Base-by-base conservation (phyloP, 1,284 basidiomycete species). In the Lignosus rhinocerotis region DNA sequence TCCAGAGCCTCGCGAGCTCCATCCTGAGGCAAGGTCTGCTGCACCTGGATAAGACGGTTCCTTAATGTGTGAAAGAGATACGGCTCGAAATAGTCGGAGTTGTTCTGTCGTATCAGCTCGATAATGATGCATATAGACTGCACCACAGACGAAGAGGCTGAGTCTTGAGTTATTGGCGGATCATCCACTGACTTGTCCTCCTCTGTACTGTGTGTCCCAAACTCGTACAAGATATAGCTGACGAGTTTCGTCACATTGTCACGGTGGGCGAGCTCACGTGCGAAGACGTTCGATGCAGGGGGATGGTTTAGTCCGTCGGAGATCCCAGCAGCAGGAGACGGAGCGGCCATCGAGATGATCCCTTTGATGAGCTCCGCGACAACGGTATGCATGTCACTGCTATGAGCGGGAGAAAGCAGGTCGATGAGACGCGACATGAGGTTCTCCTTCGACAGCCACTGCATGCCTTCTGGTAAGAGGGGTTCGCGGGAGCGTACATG, bases 31-130 rank as follows among this genome's bases (percentile, higher is more conserved):
- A 76, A 61, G 75, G 76, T 66, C 65, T 94, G 92, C 69, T 94
- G 92, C 6, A 94, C 83, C 58, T 89, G 87, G 63, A 97, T 94
- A 32, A 98, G 82, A 48, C 93, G 85, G 71, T 96, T 94, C 50
- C 95, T 88, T 44, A 98, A 77, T 1, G 93, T 95, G 72, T 98
- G 94, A 77, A 98, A 97, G n/a, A 98, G 82, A 73, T 96, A 97
- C 14, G 96, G 96, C 76, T 99, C 97, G 70, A 97, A 96, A 73
- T 96, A 98, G 73, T 99, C 96, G 53, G 95, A 96, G 75, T 99
- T 99, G 76, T 99, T 99, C 73, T 98, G 96, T 55, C 97, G 86
- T 66, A 99, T 98, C 39, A 99, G 83, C 73, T 99, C 97, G 67
- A 98, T 92, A 63, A 98, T 82, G 67, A 99, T 87, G 51, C 91